These are phyloP conservation scores for Heliamphora pulchella DNA, from an alignment of 179 eudicot genomes.

Conservation along the genomic window DNA sequence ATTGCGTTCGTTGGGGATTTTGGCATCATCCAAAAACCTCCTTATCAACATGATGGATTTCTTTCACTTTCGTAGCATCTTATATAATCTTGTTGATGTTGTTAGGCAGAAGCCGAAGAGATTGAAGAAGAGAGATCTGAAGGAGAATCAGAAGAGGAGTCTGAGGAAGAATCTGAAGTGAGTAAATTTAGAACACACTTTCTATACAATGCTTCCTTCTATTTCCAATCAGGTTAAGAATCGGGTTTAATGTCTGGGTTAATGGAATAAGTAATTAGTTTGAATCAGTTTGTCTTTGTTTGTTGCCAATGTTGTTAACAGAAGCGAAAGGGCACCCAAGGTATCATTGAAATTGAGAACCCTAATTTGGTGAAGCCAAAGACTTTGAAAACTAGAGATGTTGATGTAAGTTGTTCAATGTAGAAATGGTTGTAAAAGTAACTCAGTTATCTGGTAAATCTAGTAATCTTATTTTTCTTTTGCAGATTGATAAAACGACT, in stretches of 20 bases:
- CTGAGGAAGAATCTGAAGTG: conserved; percentile 55
- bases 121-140: conserved; percentile 53
- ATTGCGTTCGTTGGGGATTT: not conserved
- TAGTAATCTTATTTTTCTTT: conserved; percentile 3
- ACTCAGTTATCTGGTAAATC: not conserved
- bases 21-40: not conserved
- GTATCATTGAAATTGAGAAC: conserved; percentile 81
- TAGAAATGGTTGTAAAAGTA: not conserved
- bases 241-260: not conserved
- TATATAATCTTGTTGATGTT: conserved; percentile 3
- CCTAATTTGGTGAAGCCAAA: conserved; percentile 83
- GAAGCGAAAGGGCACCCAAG: conserved; percentile 74
- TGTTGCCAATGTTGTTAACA: conserved; percentile 23
- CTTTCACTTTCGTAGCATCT: not conserved
- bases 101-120: conserved; percentile 55
- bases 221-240: not conserved
- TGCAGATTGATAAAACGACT: conserved; percentile 71
- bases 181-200: conserved; percentile 12
- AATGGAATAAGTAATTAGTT: conserved; percentile 2
- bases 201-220: not conserved
- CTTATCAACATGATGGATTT: not conserved
- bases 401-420: conserved; percentile 54
- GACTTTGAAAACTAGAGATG: conserved; percentile 72
- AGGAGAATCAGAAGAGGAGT: conserved; percentile 74
- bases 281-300: conserved; percentile 13